A percentile compares a stretch with the other conserved stretches of the same genome.
Evolutionary conservation across 2,329 filamentous ascomycete genomes (phyloP).

Genomic region (Curvularia spicifera): DNA sequence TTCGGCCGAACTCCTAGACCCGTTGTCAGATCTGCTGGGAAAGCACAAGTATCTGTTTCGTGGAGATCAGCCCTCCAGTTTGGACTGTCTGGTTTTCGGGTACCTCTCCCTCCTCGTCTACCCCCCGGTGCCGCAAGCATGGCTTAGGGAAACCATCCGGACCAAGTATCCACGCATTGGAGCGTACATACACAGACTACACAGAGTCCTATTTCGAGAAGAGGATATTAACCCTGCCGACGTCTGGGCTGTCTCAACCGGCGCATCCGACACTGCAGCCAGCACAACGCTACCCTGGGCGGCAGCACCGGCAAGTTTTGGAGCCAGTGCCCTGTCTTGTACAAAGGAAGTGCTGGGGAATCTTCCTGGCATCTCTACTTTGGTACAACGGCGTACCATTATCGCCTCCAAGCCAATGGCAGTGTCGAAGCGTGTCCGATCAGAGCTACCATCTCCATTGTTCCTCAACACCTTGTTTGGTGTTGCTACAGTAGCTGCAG

Average conservation of each 20-base stretch:
- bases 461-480: slow-evolving; percentile 34
- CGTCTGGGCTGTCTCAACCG: slow-evolving; percentile 39
- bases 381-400: slow-evolving; percentile 19
- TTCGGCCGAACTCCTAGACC: slow-evolving; percentile 71
- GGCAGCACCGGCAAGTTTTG: slow-evolving; percentile 19
- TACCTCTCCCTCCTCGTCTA: slow-evolving; percentile 78
- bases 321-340: slow-evolving; percentile 19
- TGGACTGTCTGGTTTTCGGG: slow-evolving; percentile 82
- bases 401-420: slow-evolving; percentile 15
- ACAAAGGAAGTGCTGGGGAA: slow-evolving; percentile 32
- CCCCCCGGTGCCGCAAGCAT: slow-evolving; percentile 66
- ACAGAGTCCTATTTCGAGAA: slow-evolving; percentile 32
- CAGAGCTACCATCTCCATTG: slow-evolving; percentile 40
- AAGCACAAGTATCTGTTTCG: slow-evolving; percentile 64
- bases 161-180: slow-evolving; percentile 54
- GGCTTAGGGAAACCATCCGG: slow-evolving; percentile 65
- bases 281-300: slow-evolving; percentile 36
- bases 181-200: slow-evolving; percentile 49
- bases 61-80: slow-evolving; percentile 60
- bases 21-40: slow-evolving; percentile 68
- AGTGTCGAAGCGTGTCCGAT: slow-evolving; percentile 20
- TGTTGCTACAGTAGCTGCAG: slow-evolving; percentile 28
- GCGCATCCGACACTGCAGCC: slow-evolving; percentile 7
- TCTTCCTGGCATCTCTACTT: slow-evolving; percentile 32
- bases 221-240: slow-evolving; percentile 31